A percentile compares a stretch with the other conserved stretches of the same genome.
phyloP scores from a whole-genome alignment of 331 rosid species.

The Saraca asoca region DNA sequence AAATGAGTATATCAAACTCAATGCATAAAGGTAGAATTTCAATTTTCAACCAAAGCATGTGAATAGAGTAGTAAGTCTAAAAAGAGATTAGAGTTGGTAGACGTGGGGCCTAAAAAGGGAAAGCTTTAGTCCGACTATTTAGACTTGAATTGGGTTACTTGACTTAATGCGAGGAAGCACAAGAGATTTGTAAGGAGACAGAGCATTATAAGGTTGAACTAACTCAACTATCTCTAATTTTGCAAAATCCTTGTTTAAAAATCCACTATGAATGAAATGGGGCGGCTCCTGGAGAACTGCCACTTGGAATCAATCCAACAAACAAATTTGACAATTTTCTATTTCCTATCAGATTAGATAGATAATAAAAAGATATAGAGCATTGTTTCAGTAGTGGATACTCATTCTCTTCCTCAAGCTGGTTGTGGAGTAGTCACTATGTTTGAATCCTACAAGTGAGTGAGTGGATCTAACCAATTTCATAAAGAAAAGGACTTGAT shows the following conservation, averaged over 20 bases:
- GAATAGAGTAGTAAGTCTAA: too few relatives aligned
- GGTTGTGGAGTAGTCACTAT: background rate
- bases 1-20: too few relatives aligned
- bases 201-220: background rate
- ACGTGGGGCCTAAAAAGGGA: background rate
- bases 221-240: background rate
- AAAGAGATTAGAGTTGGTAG: background rate
- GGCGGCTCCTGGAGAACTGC: constrained; percentile 15
- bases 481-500: too few relatives aligned
- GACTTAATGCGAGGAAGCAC: background rate
- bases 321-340: constrained; percentile 24
- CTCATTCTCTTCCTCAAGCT: background rate
- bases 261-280: background rate
- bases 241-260: constrained; percentile 21
- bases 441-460: background rate
- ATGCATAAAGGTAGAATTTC: too few relatives aligned
- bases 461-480: background rate
- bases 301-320: constrained; percentile 28
- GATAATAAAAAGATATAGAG: background rate
- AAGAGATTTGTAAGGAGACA: background rate
- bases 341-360: background rate
- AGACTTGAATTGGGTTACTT: background rate
- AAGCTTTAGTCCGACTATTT: background rate
- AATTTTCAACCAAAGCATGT: too few relatives aligned
- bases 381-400: background rate